Conservation (phyloP, 176 grass and related monocot species). For the Cenchrus americanus region DNA sequence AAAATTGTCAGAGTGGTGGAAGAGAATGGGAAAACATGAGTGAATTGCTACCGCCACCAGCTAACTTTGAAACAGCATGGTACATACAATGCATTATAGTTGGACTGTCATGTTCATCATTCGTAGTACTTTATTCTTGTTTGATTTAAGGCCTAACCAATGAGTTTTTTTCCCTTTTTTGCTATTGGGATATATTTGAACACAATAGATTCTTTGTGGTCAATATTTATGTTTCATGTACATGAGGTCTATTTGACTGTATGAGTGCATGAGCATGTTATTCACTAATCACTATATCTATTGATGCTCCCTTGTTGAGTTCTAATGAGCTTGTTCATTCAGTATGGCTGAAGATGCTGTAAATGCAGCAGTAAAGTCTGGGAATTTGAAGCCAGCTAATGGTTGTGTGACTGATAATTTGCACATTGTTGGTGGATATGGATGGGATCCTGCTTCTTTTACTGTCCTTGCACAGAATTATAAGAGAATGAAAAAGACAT, state of each 20-base stretch:
- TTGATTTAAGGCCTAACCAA: background rate
- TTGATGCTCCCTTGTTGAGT: background rate
- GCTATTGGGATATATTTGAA: constrained; percentile 3
- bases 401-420: constrained; percentile 84
- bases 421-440: constrained; percentile 80
- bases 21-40: background rate
- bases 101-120: background rate
- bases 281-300: background rate
- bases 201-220: background rate
- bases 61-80: background rate
- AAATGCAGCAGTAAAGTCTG: constrained; percentile 79
- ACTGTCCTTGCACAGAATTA: constrained; percentile 85
- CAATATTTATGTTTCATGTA: background rate
- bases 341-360: constrained; percentile 99
- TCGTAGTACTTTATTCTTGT: background rate
- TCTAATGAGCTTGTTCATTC: constrained; percentile 42
- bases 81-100: background rate
- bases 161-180: background rate
- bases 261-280: constrained; percentile 8
- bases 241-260: background rate
- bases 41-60: background rate
- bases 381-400: constrained; percentile 80
- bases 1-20: background rate
- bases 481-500: constrained; percentile 79
- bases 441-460: constrained; percentile 86